These are phyloP conservation scores for Pugionium dolabratum DNA, from an alignment of 345 rosid genomes.

Conservation along the genomic window DNA sequence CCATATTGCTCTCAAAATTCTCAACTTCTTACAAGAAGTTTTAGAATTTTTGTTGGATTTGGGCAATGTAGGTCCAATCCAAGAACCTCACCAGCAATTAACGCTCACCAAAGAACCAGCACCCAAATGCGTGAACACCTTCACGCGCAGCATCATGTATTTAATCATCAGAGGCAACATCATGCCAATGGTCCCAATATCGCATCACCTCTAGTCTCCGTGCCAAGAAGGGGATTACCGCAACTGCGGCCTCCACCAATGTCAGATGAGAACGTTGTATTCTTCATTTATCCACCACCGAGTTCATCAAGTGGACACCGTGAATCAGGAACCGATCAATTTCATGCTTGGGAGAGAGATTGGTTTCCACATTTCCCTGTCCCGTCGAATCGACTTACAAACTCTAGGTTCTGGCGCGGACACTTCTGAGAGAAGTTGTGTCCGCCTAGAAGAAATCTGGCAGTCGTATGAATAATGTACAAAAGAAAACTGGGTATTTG, in stretches of 20 bases:
- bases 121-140: conserved; percentile 50
- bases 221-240: conserved; percentile 54
- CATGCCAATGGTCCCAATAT: conserved; percentile 45
- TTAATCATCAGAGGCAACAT: conserved; percentile 52
- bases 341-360: conserved; percentile 47
- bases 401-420: conserved; percentile 39
- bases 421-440: conserved; percentile 34
- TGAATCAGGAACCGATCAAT: conserved; percentile 44
- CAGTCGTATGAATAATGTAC: conserved; percentile 38
- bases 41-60: neutral
- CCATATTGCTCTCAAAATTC: conserved; percentile 6
- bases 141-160: conserved; percentile 47
- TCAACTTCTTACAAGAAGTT: conserved; percentile 10
- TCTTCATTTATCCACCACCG: conserved; percentile 52
- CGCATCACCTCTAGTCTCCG: conserved; percentile 42
- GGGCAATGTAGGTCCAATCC: conserved; percentile 52
- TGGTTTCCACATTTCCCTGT: conserved; percentile 39
- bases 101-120: conserved; percentile 52
- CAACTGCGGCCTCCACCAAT: conserved; percentile 32
- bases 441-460: conserved; percentile 19
- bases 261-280: conserved; percentile 51
- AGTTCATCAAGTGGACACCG: conserved; percentile 48
- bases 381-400: conserved; percentile 22
- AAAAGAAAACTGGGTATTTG: conserved; percentile 37
- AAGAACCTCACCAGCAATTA: conserved; percentile 47